Evolutionary conservation across 352 stramenopile genomes (phyloP), one percentile per base, ranked within the genome.

Genomic region (Phytophthora citrophthora): DNA sequence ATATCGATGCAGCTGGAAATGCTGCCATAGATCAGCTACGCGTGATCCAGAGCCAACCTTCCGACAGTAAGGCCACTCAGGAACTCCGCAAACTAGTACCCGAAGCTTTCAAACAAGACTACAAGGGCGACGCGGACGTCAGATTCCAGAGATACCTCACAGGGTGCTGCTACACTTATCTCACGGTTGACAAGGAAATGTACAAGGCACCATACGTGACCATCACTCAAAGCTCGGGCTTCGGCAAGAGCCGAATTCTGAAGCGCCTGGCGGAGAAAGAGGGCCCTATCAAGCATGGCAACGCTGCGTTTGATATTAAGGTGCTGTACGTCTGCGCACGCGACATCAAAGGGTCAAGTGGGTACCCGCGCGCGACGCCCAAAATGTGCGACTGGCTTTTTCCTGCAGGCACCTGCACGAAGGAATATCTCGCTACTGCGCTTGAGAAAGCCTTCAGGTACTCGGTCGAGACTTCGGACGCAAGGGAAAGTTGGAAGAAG

Each of bases 181-280:
- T 12, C 5, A 11, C 5, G 9, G 0, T 24, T 11, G 27, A 11
- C 8, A 4, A 3, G 11, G 3, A 23, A 23, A 32, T 11, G 16
- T 59, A 50, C 39, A 24, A 5, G 1, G 26, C 24, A 9, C 52
- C 52, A 5, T 59, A 36, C 5, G n/a, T 44, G 3, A 24, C 27
- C 5, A 18, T 59, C 16, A 41, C 31, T 18, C 52, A 59, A 16
- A 59, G 52, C 52, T 59, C 52, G 52, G 52, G 39, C 10, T 59
- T 59, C 5, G 52, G 52, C 16, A 59, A 59, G 52, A 59, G 39
- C 12, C 39, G 39, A 3, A 15, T 59, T 7, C 26, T 59, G 29
- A 10, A 26, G 0, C 5, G 31, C n/a, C 13, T 51, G 18, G 40
- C 52, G 2, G 18, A 47, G 5, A 9, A 16, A 7, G 9, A 9